Conservation (phyloP, 2,329 filamentous ascomycete genomes). For the Thelonectria blattea region DNA sequence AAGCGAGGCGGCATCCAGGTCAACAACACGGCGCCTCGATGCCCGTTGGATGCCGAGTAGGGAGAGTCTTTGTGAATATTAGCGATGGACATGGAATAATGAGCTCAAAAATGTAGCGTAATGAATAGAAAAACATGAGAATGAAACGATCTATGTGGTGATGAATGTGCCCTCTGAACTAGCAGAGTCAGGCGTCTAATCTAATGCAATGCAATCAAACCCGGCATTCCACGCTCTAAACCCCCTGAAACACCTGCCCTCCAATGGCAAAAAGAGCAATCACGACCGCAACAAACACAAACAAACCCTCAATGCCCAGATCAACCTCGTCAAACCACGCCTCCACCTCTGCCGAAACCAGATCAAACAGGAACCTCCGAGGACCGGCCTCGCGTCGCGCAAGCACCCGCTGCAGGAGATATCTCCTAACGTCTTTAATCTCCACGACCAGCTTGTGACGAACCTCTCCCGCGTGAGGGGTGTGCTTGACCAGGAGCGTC, state of each 20-base stretch:
- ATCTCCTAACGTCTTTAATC: constrained; percentile 33
- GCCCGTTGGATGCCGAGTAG: constrained; percentile 79
- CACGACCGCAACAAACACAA: constrained; percentile 12
- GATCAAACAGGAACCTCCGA: constrained; percentile 17
- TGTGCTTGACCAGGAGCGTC: constrained; percentile 39
- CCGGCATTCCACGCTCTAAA: not conserved
- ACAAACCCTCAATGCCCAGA: constrained; percentile 19
- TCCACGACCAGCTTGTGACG: constrained; percentile 32
- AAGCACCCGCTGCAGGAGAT: constrained; percentile 26
- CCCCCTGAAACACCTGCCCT: not conserved
- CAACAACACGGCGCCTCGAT: constrained; percentile 76
- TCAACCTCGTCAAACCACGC: constrained; percentile 30
- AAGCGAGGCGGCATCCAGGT: constrained; percentile 92
- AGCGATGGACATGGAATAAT: constrained; percentile 24
- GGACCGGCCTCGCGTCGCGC: constrained; percentile 24
- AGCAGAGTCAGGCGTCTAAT: not conserved
- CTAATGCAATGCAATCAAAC: not conserved
- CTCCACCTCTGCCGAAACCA: constrained; percentile 26
- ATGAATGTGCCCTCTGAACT: not conserved
- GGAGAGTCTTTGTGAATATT: constrained; percentile 9
- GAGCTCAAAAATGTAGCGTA: constrained; percentile 10
- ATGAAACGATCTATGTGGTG: not conserved
- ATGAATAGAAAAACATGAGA: constrained; percentile 17
- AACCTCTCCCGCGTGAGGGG: constrained; percentile 3
- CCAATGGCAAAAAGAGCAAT: constrained; percentile 8